Evolutionary conservation across 257 asterid species (phyloP), one percentile per base, ranked within the genome.

Genomic region (Cynanchum wilfordii): DNA sequence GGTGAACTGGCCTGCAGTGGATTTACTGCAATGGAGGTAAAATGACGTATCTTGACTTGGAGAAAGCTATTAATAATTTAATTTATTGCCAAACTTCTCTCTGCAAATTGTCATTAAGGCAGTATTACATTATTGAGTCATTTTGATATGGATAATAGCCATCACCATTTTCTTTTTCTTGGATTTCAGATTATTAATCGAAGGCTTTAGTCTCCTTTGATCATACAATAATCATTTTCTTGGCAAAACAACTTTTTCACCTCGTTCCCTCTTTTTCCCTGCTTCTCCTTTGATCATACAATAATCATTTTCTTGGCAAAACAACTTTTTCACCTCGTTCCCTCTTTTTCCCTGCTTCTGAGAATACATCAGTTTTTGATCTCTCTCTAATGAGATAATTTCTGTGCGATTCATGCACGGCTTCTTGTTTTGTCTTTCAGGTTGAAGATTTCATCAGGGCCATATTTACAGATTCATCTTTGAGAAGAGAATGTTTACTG

Each of bases 361-460:
- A n/a, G n/a, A n/a, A n/a, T n/a, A n/a, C n/a, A n/a, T n/a, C n/a
- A 58, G 65, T 30, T 58, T 11, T 13, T 13, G 17, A 56, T 15
- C 25, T 56, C 27, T 58, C 10, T 2, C n/a, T n/a, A 30, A 16
- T 16, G 42, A 27, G 42, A 59, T n/a, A n/a, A 20, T n/a, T 11
- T 1, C 4, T 29, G 19, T 15, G n/a, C n/a, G n/a, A 17, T 12
- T 24, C 17, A 30, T 62, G 19, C 20, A 70, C 68, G 42, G 42
- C 57, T 75, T 30, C 71, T 33, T 66, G 42, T 6, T 75, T 47
- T 24, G 71, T 33, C 73, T 80, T 81, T 72, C 90, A 95, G 98
- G 89, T 95, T 71, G 86, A 87, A 83, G 90, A 90, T 79, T 95
- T 95, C 79, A 85, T 95, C 71, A 78, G 86, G 83, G 97, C 99